Conservation (phyloP, 106 monocot genomes). For the Hemerocallis citrina region DNA sequence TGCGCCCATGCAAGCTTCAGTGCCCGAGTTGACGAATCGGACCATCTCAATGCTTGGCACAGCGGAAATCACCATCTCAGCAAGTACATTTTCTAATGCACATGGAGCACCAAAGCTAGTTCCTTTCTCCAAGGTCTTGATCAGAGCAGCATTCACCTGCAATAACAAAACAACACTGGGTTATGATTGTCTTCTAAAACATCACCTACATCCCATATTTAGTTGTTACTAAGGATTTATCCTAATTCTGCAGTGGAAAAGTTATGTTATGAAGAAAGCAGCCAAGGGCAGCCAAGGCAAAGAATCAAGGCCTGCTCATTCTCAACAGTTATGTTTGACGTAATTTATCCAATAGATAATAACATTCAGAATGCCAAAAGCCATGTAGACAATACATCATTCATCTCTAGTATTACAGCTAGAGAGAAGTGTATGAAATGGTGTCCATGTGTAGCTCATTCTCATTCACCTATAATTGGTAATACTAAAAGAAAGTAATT, state of each 20-base stretch:
- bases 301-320: background rate
- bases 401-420: too few relatives aligned
- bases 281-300: background rate
- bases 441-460: too few relatives aligned
- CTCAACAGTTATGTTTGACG: too few relatives aligned
- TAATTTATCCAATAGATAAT: too few relatives aligned
- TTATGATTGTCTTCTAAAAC: background rate
- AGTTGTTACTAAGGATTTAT: too few relatives aligned
- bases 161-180: background rate
- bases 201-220: too few relatives aligned
- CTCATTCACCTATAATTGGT: too few relatives aligned
- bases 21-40: constrained; percentile 74
- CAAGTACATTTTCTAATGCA: constrained; percentile 45
- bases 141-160: constrained; percentile 66
- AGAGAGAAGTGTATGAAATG: too few relatives aligned
- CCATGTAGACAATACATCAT: too few relatives aligned
- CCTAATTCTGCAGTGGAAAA: too few relatives aligned
- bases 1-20: constrained; percentile 80
- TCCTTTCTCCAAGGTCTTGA: constrained; percentile 63
- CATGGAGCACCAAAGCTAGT: constrained; percentile 82
- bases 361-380: too few relatives aligned
- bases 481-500: too few relatives aligned
- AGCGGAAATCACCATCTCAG: constrained; percentile 67
- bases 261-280: background rate
- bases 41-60: constrained; percentile 83